Conservation (phyloP, 495 filamentous ascomycete genomes). For the Aspergillus heteromorphus region DNA sequence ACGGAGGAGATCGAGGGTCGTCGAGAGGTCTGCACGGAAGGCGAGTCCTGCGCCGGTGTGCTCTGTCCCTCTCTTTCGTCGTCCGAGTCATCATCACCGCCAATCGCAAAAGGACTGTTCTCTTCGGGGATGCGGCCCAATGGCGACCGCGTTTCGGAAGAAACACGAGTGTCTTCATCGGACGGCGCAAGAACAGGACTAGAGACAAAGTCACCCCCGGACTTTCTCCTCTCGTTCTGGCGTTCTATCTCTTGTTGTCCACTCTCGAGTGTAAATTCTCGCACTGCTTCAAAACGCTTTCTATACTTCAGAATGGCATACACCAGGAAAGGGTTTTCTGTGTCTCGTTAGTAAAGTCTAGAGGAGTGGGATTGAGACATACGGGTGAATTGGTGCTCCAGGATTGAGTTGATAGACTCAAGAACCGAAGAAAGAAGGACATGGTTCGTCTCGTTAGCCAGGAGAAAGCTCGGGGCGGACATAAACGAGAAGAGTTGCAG, state of each 20-base stretch:
- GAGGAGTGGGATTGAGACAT: conserved; percentile 22
- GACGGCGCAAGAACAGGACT: conserved; percentile 50
- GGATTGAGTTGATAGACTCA: conserved; percentile 84
- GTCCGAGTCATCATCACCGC: conserved; percentile 82
- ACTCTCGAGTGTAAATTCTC: conserved; percentile 91
- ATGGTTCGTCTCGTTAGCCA: conserved; percentile 94
- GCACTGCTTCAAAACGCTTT: conserved; percentile 81
- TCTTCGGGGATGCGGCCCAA: conserved; percentile 80
- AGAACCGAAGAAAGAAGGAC: conserved; percentile 73
- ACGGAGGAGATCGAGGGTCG: conserved; percentile 68
- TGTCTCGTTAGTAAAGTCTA: conserved; percentile 10
- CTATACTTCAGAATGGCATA: conserved; percentile 73
- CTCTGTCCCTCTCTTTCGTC: conserved; percentile 59
- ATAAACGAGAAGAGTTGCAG: conserved; percentile 88
- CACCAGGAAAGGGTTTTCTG: conserved; percentile 79
- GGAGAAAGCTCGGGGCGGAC: conserved; percentile 90
- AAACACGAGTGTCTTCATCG: conserved; percentile 65
- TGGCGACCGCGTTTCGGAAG: conserved; percentile 54
- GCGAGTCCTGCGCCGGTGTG: conserved; percentile 66
- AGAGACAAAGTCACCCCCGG: conserved; percentile 38
- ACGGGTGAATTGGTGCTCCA: conserved; percentile 91
- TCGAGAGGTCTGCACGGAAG: conserved; percentile 64
- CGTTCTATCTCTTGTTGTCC: conserved; percentile 91
- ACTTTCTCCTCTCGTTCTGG: conserved; percentile 68
- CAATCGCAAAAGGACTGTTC: conserved; percentile 75